Base-by-base conservation (phyloP, 2,329 filamentous ascomycete genomes). In the Hypoxylon sp. region DNA sequence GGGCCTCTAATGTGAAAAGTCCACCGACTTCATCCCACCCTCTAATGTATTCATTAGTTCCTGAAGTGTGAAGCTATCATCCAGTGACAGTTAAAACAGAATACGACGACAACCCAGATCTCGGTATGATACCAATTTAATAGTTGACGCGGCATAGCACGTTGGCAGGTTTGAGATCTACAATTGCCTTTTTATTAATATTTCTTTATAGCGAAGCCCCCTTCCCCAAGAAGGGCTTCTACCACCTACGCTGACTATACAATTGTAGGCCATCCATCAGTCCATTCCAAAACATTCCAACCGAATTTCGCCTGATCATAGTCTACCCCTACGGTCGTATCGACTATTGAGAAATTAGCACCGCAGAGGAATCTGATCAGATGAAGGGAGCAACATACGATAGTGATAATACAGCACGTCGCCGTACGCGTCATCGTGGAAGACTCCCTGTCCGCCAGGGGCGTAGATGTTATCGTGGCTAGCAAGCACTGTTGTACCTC, bases 391-490 rank as follows among this genome's bases (percentile, higher is more conserved):
- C 11, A 54, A 54, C 61, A 74, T 67, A 76, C 78, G 77, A 64
- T 89, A 89, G 68, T 89, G 85, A 70, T 89, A 89, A 72, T 88
- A 88, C 2, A 89, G 76, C 10, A 89, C 80, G n/a, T 82, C 79
- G 0, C 86, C 86, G 11, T 78, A 70, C 0, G 67, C 76, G 0
- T 76, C 69, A 64, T 88, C 85, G 6, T 80, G 77, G 70, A 85
- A 82, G 0, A 88, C 82, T 32, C 85, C 86, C 70, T 90, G 86
- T 44, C 88, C 87, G 63, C 87, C 88, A 17, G 87, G 87, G 19
- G 84, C 87, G 69, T 89, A 90, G 0, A 88, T 81, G 20, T 75
- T 83, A 3, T 76, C 84, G 67, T 90, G 86, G 24, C 80, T 85
- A 61, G 81, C 81, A 0, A 90, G 78, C 0, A 90, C 82, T 8